These are phyloP conservation scores for Podila epigama DNA, from an alignment of 192 early-diverging fungal genomes.

Conservation along the genomic window DNA sequence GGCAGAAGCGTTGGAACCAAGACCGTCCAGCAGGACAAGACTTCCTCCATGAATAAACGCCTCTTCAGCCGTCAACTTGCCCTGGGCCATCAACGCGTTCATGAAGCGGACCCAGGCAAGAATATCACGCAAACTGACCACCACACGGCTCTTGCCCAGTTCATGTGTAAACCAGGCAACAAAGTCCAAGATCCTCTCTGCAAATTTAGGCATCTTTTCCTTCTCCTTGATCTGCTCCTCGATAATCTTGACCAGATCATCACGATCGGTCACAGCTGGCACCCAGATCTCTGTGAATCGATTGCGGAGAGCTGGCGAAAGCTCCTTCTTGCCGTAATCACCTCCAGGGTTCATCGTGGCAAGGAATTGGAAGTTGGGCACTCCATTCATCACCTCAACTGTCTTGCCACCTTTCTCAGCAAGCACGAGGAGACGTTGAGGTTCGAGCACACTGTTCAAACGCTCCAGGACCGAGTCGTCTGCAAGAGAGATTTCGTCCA, in stretches of 20 bases:
- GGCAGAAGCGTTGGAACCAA: slow-evolving; percentile 82
- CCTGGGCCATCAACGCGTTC: slow-evolving; percentile 54
- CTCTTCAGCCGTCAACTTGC: slow-evolving; percentile 52
- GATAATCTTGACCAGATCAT: slow-evolving; percentile 78
- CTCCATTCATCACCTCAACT: slow-evolving; percentile 74
- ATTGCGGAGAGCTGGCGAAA: slow-evolving; percentile 96
- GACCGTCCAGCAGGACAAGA: slow-evolving; percentile 89
- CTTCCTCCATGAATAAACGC: slow-evolving; percentile 89
- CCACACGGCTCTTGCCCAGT: slow-evolving; percentile 61
- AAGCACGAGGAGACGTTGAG: slow-evolving; percentile 80
- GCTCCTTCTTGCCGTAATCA: slow-evolving; percentile 98
- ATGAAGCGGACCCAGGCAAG: slow-evolving; percentile 94
- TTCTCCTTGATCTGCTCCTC: slow-evolving; percentile 55
- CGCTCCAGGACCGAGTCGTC: slow-evolving; percentile 98
- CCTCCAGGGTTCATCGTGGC: slow-evolving; percentile 99
- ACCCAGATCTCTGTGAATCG: slow-evolving; percentile 99
- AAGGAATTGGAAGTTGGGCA: slow-evolving; percentile 84
- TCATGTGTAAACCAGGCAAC: slow-evolving; percentile 76
- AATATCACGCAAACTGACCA: slow-evolving; percentile 89
- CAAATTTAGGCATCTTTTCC: slow-evolving; percentile 50
- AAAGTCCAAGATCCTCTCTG: slow-evolving; percentile 79
- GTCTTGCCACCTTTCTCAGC: slow-evolving; percentile 87
- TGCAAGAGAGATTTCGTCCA: slow-evolving; percentile 98
- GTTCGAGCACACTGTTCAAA: slow-evolving; percentile 94
- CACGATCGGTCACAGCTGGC: slow-evolving; percentile 78